Evolutionary conservation across 2,329 filamentous ascomycete species (phyloP).

Genomic region (Ramichloridium luteum): DNA sequence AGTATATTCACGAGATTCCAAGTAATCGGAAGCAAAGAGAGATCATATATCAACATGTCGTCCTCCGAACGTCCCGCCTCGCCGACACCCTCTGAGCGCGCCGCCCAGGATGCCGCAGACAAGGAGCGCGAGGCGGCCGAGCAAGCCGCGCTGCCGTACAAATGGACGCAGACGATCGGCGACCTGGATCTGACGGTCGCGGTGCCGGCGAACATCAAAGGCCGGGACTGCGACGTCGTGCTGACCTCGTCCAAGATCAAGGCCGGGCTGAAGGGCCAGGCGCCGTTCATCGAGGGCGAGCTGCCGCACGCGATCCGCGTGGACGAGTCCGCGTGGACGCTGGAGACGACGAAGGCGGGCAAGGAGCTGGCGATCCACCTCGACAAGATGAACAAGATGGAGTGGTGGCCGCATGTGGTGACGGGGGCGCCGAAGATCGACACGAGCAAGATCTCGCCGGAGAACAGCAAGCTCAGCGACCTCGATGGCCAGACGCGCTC

Average conservation of each 20-base stretch:
- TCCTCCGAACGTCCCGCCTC: conserved; percentile 25
- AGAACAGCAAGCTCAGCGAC: conserved; percentile 82
- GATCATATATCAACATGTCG: conserved; percentile 17
- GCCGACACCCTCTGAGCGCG: conserved; percentile 42
- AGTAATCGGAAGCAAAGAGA: no score
- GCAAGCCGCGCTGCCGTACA: conserved; percentile 86
- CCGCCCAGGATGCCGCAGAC: conserved; percentile 44
- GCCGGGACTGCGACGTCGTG: conserved; percentile 68
- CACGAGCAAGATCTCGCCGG: conserved; percentile 85
- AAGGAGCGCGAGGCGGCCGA: conserved; percentile 69
- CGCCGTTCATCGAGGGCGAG: conserved; percentile 77
- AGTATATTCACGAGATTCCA: no score
- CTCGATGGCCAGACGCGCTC: conserved; percentile 85
- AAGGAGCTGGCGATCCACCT: conserved; percentile 82
- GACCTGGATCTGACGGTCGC: conserved; percentile 71
- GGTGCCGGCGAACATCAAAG: conserved; percentile 74
- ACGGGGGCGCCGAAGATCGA: conserved; percentile 83
- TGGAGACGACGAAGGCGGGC: conserved; percentile 51
- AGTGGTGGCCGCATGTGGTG: conserved; percentile 95
- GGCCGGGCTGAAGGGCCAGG: conserved; percentile 78
- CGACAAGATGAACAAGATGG: conserved; percentile 91
- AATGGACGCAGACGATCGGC: conserved; percentile 87
- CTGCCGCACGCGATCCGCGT: conserved; percentile 66
- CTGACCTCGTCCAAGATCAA: conserved; percentile 67
- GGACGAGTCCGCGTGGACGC: conserved; percentile 92